Base-by-base conservation (phyloP, 768 basidiomycete genomes). In the Termitomyces eurrhizus region DNA sequence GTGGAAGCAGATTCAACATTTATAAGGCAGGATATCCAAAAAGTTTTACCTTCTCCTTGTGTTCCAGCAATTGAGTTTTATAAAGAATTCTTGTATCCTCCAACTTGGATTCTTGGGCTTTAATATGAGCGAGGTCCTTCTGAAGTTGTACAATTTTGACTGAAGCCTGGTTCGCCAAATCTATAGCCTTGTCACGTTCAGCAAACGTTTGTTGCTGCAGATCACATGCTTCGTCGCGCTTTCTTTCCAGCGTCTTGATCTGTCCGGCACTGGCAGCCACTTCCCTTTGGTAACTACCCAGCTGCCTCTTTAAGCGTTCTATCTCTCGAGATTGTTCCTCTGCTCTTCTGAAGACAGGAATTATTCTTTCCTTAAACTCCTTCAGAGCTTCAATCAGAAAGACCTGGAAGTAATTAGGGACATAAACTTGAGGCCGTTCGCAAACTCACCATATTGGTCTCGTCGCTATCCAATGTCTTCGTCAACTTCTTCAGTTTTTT, bases 321-420 rank as follows among this genome's bases (percentile, higher is more conserved):
- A 76, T 67, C 41, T 76, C 68, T 32, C 66, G 61, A 4, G 67
- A 59, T 57, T 77, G 75, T 33, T 58, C 62, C 37, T 74, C 71
- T 14, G 70, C 58, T 50, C 62, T 67, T 33, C 61, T 64, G 57
- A 77, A 80, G 1, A 76, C 18, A 8, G 80, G 80, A 16, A 74
- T 65, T 16, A 81, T 76, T 7, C 79, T 75, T 21, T 73, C 65
- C 41, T 72, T 74, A 63, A 82, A 80, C 52, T 78, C 73, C 29
- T 71, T 66, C 6, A 80, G 62, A 3, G 78, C 76, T 45, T 68
- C 61, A n/a, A 75, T 61, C 7, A 82, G 64, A 48, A 62, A 58
- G 3, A 60, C 57, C 80, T 80, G 52, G 14, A 18, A 12, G 37
- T 41, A 35, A 9, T 44, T 37, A 29, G 12, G 53, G 51, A 37